Evolutionary conservation across 352 stramenopile species (phyloP).

Genomic region (Pilasporangium apinafurcum): DNA sequence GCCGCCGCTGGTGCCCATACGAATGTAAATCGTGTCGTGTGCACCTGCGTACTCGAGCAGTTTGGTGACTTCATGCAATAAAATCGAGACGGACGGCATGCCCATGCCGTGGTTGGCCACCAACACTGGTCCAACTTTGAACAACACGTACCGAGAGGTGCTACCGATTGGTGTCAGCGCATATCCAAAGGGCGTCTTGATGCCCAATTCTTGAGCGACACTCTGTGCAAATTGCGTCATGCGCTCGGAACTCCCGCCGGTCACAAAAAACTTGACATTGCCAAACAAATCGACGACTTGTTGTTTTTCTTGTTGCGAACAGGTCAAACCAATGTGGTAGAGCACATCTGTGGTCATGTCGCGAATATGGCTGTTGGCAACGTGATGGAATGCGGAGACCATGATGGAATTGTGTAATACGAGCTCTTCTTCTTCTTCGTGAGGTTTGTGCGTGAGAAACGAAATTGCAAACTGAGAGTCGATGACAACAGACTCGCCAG

Average conservation of each 20-base stretch:
- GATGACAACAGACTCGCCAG: too few species aligned
- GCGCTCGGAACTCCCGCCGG: conserved; percentile 64
- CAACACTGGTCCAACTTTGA: conserved; percentile 77
- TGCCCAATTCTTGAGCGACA: conserved; percentile 45
- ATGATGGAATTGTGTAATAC: conserved; percentile 1
- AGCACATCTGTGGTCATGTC: conserved; percentile 61
- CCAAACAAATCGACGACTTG: conserved; percentile 46
- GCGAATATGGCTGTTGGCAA: conserved; percentile 57
- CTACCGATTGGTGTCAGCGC: conserved; percentile 50
- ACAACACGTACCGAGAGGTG: conserved; percentile 69
- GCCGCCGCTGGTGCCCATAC: conserved; percentile 77
- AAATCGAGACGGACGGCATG: conserved; percentile 74
- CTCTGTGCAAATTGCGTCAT: conserved; percentile 64
- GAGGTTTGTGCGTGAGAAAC: too few species aligned
- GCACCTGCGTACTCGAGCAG: conserved; percentile 69
- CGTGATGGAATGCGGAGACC: conserved; percentile 14
- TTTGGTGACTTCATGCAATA: conserved; percentile 82
- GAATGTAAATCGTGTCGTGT: conserved; percentile 54
- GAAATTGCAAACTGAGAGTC: too few species aligned
- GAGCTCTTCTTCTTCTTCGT: too few species aligned
- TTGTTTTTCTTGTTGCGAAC: conserved; percentile 34
- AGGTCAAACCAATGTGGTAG: conserved; percentile 73
- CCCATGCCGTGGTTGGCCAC: conserved; percentile 80
- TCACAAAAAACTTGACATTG: conserved; percentile 77
- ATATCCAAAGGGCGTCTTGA: conserved; percentile 63